A percentile compares a stretch with the other conserved stretches of the same genome.
phyloP scores from a whole-genome alignment of 805 yeast species.

The Saccharomyces paradoxus region DNA sequence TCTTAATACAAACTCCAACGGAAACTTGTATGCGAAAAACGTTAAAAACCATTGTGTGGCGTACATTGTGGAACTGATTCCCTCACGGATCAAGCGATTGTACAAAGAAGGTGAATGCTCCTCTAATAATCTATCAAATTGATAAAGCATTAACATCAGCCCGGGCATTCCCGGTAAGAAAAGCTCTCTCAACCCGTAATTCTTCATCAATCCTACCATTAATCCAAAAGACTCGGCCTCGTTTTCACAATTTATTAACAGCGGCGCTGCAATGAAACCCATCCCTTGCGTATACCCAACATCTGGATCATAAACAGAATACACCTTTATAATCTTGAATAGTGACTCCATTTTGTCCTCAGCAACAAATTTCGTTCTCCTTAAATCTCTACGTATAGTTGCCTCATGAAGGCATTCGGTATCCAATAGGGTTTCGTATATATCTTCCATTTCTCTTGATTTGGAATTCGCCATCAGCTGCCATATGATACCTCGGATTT shows the following conservation, averaged over 20 bases:
- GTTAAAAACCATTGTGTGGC: slow-evolving; percentile 98
- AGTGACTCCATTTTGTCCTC: slow-evolving; percentile 53
- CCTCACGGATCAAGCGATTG: slow-evolving; percentile 75
- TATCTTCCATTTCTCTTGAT: slow-evolving; percentile 37
- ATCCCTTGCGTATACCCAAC: slow-evolving; percentile 98
- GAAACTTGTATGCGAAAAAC: slow-evolving; percentile 89
- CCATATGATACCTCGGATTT: slow-evolving; percentile 86
- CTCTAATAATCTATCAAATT: slow-evolving; percentile 82
- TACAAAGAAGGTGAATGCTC: slow-evolving; percentile 63
- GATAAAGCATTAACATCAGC: slow-evolving; percentile 72
- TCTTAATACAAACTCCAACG: slow-evolving; percentile 76
- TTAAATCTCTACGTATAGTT: slow-evolving; percentile 71
- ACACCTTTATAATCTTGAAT: slow-evolving; percentile 70
- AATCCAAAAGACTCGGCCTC: slow-evolving; percentile 83
- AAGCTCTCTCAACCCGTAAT: slow-evolving; percentile 68
- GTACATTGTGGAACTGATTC: slow-evolving; percentile 87
- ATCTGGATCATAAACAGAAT: slow-evolving; percentile 78
- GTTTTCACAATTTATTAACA: slow-evolving; percentile 55
- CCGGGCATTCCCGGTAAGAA: slow-evolving; percentile 93
- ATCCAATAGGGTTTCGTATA: slow-evolving; percentile 36
- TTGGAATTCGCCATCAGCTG: slow-evolving; percentile 79
- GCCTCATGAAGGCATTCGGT: slow-evolving; percentile 60
- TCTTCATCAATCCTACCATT: slow-evolving; percentile 73
- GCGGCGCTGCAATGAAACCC: slow-evolving; percentile 87
- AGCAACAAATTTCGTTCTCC: slow-evolving; percentile 77